phyloP scores from a whole-genome alignment of 805 yeast genomes.

The Nakazawaea holstii region DNA sequence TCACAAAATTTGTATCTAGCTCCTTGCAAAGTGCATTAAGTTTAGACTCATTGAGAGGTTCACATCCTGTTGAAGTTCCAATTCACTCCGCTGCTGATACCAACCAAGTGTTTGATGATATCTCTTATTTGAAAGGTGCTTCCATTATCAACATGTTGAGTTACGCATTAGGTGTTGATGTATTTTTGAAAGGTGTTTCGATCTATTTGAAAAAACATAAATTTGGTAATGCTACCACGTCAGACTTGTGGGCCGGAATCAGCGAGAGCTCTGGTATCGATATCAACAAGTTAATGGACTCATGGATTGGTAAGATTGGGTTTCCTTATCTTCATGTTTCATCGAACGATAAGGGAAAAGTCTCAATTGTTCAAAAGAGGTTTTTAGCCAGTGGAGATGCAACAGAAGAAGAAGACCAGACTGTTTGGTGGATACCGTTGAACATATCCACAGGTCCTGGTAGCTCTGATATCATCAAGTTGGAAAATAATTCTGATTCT shows the following conservation, averaged over 20 bases:
- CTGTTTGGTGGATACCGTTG: constrained; percentile 58
- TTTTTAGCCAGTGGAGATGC: constrained; percentile 62
- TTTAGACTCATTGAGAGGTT: constrained; percentile 52
- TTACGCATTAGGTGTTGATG: constrained; percentile 60
- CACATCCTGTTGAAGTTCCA: constrained; percentile 82
- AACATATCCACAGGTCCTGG: constrained; percentile 24
- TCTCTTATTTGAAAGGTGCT: constrained; percentile 79
- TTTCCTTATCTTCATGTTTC: constrained; percentile 60
- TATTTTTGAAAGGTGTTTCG: constrained; percentile 70
- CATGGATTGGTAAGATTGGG: constrained; percentile 71
- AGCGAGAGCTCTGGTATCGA: constrained; percentile 59
- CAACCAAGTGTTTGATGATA: constrained; percentile 77
- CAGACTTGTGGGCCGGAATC: constrained; percentile 67
- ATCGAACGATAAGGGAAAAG: constrained; percentile 22
- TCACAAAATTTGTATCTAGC: constrained; percentile 47
- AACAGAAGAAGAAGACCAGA: constrained; percentile 48
- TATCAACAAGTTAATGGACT: constrained; percentile 50
- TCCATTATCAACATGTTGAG: constrained; percentile 75
- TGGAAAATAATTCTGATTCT: neutral
- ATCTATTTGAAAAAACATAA: constrained; percentile 56
- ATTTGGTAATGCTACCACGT: constrained; percentile 68
- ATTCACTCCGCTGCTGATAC: constrained; percentile 75
- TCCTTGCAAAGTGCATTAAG: constrained; percentile 46
- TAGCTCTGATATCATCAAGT: constrained; percentile 1
- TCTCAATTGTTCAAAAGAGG: constrained; percentile 50